phyloP scores from a whole-genome alignment of 2,329 filamentous ascomycete genomes.

The Fusarium compactum region DNA sequence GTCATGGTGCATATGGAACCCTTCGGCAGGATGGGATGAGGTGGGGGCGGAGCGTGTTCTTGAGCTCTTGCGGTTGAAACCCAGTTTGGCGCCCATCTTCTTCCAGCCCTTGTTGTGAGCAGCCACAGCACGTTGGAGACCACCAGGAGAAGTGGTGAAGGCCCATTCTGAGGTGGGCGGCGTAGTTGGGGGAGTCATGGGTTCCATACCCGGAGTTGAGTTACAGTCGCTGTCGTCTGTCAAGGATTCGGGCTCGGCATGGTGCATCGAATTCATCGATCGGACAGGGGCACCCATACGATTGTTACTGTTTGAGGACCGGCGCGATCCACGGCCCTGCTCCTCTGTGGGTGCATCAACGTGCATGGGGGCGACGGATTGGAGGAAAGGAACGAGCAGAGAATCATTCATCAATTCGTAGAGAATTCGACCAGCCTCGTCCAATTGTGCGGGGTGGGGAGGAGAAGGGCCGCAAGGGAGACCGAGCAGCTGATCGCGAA shows the following conservation, averaged over 20 bases:
- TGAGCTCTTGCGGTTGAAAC: conserved; percentile 66
- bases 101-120: conserved; percentile 72
- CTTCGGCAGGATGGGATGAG: conserved; percentile 57
- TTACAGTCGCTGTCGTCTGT: conserved; percentile 75
- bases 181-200: conserved; percentile 80
- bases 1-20: conserved; percentile 53
- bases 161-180: conserved; percentile 72
- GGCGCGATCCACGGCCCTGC: conserved; percentile 59
- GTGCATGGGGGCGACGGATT: conserved; percentile 64
- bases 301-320: conserved; percentile 48
- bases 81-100: conserved; percentile 72
- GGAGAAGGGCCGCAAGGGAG: conserved; percentile 68
- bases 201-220: conserved; percentile 68
- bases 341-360: conserved; percentile 54
- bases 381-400: conserved; percentile 90
- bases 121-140: conserved; percentile 65
- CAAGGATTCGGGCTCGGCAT: conserved; percentile 62
- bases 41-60: conserved; percentile 58
- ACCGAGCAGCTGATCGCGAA: conserved; percentile 82
- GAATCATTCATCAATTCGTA: conserved; percentile 99
- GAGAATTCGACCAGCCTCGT: conserved; percentile 86
- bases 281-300: conserved; percentile 51
- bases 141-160: conserved; percentile 64
- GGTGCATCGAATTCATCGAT: conserved; percentile 59
- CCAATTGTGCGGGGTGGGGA: conserved; percentile 78